phyloP scores from a whole-genome alignment of 345 rosid genomes.

The Salix dunnii region DNA sequence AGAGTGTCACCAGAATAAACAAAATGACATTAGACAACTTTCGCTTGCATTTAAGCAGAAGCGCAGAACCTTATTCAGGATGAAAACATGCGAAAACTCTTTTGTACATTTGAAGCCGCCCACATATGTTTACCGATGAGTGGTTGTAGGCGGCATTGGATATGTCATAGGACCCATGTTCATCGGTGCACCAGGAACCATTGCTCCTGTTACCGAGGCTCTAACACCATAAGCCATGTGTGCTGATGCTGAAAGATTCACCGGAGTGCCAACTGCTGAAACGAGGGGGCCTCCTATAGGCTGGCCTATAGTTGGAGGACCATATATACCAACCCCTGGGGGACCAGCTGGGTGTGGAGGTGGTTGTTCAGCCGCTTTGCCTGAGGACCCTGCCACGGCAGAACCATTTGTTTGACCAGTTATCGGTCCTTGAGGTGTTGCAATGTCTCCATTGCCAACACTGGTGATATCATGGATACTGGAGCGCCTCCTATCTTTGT shows the following conservation, averaged over 20 bases:
- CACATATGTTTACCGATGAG: constrained; percentile 55
- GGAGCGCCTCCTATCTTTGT: not conserved
- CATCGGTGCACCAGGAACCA: constrained; percentile 80
- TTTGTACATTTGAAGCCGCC: constrained; percentile 58
- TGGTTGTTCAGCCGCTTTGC: constrained; percentile 58
- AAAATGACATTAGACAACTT: constrained; percentile 26
- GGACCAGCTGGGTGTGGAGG: constrained; percentile 46
- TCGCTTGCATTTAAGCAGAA: constrained; percentile 29
- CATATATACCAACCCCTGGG: constrained; percentile 53
- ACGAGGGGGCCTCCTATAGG: constrained; percentile 77
- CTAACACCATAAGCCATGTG: constrained; percentile 78
- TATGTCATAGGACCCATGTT: constrained; percentile 65
- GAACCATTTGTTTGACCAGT: constrained; percentile 79
- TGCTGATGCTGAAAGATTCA: constrained; percentile 64
- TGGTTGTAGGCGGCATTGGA: constrained; percentile 64
- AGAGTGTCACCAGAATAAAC: constrained; percentile 17
- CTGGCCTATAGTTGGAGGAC: constrained; percentile 73
- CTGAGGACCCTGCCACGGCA: constrained; percentile 44
- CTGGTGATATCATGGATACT: constrained; percentile 41
- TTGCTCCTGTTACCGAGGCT: constrained; percentile 38
- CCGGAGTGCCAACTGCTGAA: constrained; percentile 89
- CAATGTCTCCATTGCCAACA: constrained; percentile 65
- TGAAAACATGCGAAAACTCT: constrained; percentile 25
- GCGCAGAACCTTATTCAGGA: constrained; percentile 34
- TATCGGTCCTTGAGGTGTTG: constrained; percentile 76